Evolutionary conservation across 2,329 filamentous ascomycete species (phyloP), one percentile per base, ranked within the genome.

Genomic region (Phaeosphaeria sp.): DNA sequence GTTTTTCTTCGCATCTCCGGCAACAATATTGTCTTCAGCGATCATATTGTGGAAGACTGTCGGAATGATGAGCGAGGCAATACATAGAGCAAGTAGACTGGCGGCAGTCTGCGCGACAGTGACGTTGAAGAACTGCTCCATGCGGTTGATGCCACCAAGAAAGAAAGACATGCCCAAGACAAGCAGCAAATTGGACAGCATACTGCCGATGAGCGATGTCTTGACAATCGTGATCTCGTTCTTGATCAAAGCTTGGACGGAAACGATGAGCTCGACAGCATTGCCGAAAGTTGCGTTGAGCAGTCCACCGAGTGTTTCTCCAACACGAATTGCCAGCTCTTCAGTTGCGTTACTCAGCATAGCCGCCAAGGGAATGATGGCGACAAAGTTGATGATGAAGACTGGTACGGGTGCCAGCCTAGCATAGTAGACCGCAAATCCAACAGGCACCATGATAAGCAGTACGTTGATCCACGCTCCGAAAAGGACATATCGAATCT

Each of bases 81-180:
- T 90, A 15, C 90, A 89, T 20, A 96, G 82, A 13, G 91, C 89
- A 20, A 96, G 85, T 52, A 96, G 80, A 70, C 90, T 92, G 15
- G 93, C 89, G 3, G 93, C 91, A 0, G 93, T 97, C 76, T 97
- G 93, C 0, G 93, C 93, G 6, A 97, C 93, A 0, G 91, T 94
- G 33, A 90, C 87, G 81, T 97, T 97, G 85, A 97, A 98, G 76
- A 87, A 89, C 75, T 97, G 94, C 74, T 96, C 90, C 25, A 85
- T 72, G 25, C 93, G 87, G 58, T 90, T 89, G 66, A 96, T 76
- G 3, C 92, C 92, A 50, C 92, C 93, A 59, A 91, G 89, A 81
- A 96, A 95, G 83, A 96, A 97, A 74, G 89, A 95, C 87, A 93
- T 96, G 55, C 92, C 93, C 82, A 97, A 82, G 51, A 97, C 92